These are phyloP conservation scores for Sequoiadendron giganteum DNA, from an alignment of 75 land plant species.

Conservation along the genomic window DNA sequence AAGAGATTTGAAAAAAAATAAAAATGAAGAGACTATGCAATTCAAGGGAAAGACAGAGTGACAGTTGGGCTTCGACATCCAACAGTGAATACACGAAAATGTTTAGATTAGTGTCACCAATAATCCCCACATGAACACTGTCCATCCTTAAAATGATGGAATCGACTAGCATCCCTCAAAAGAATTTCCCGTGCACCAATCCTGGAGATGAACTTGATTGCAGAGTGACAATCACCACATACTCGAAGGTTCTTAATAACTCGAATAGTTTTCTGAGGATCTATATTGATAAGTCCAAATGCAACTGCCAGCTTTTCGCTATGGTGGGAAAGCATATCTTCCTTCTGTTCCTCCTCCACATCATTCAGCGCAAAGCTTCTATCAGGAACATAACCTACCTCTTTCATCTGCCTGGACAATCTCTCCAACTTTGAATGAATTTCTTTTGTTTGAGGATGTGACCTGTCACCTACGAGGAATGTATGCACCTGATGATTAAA, in stretches of 20 bases:
- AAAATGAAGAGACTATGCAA: no score
- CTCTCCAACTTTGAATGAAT: neutral
- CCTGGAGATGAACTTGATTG: slow-evolving; percentile 11
- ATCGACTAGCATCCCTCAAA: neutral
- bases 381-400: neutral
- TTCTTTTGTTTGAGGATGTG: neutral
- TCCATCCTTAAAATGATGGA: slow-evolving; percentile 11
- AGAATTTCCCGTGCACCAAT: neutral
- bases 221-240: slow-evolving; percentile 13
- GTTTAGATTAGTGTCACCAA: slow-evolving; percentile 4
- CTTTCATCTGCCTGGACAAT: neutral
- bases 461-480: neutral
- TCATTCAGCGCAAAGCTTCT: neutral
- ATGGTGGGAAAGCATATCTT: neutral
- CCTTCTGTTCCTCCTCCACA: slow-evolving; percentile 7
- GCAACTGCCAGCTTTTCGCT: neutral
- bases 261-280: neutral
- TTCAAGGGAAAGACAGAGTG: no score
- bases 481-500: neutral
- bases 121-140: slow-evolving; percentile 8
- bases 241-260: slow-evolving; percentile 14
- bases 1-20: no score
- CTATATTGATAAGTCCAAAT: neutral
- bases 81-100: neutral
- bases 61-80: no score